Conservation (phyloP, 2,329 filamentous ascomycete genomes). For the Ophiognomonia clavigignenti-juglandacearum region DNA sequence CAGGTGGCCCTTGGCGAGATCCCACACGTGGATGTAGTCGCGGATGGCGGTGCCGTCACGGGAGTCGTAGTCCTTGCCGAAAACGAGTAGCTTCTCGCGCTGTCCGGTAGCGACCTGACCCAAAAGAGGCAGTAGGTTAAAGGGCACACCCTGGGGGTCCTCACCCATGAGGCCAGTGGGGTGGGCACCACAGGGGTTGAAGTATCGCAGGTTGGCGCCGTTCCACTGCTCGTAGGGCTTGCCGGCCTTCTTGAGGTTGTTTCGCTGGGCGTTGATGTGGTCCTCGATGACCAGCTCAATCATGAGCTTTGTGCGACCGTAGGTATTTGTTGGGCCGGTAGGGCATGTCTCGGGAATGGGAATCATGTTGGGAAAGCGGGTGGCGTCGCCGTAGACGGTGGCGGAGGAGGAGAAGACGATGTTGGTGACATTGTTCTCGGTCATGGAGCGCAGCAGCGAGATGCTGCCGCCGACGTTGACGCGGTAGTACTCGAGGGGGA, state of each 20-base stretch:
- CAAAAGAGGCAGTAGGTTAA: constrained; percentile 89
- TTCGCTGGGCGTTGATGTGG: constrained; percentile 80
- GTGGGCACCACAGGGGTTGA: constrained; percentile 94
- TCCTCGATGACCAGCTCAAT: constrained; percentile 92
- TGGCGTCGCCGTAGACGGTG: constrained; percentile 97
- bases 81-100: constrained; percentile 88
- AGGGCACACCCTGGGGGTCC: constrained; percentile 91
- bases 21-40: constrained; percentile 96
- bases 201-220: constrained; percentile 88
- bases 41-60: constrained; percentile 90
- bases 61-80: constrained; percentile 89
- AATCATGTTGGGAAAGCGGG: constrained; percentile 95
- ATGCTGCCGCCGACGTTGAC: constrained; percentile 95
- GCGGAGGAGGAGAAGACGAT: constrained; percentile 98
- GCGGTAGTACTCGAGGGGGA: constrained; percentile 94
- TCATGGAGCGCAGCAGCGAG: constrained; percentile 80
- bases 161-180: constrained; percentile 97
- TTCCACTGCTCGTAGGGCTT: constrained; percentile 83
- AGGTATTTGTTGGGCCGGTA: constrained; percentile 93
- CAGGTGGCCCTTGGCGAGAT: constrained; percentile 81
- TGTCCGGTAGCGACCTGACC: constrained; percentile 96
- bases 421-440: constrained; percentile 84
- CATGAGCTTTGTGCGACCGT: constrained; percentile 91
- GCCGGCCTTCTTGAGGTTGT: constrained; percentile 73
- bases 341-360: constrained; percentile 97